Percentiles rank a stretch among this genome's conserved stretches.
phyloP scores from a whole-genome alignment of 2,329 filamentous ascomycete species.

The Colletotrichum plurivorum region DNA sequence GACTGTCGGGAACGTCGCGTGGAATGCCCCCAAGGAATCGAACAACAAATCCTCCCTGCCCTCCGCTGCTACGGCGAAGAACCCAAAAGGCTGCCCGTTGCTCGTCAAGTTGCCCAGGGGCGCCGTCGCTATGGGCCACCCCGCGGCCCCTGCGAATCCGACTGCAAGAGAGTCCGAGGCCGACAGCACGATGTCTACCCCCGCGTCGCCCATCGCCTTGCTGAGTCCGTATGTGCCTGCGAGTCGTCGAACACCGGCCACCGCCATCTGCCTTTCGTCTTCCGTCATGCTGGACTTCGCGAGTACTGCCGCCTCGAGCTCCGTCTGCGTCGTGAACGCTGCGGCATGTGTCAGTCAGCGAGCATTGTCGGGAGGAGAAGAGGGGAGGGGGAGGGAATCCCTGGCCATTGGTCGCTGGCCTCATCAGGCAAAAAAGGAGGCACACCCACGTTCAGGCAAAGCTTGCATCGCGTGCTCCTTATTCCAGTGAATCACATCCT shows the following conservation, averaged over 20 bases:
- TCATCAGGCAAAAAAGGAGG: too few relatives aligned
- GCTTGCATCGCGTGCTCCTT: constrained; percentile 40
- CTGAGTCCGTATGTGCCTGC: neutral
- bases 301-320: neutral
- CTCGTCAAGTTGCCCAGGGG: constrained; percentile 43
- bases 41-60: constrained; percentile 9
- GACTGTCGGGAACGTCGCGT: neutral
- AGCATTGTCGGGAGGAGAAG: neutral
- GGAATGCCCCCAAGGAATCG: constrained; percentile 3
- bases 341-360: neutral
- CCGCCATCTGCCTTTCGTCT: neutral
- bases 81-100: constrained; percentile 46
- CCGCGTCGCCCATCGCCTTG: constrained; percentile 1
- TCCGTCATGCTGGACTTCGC: neutral
- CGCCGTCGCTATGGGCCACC: constrained; percentile 47
- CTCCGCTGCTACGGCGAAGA: constrained; percentile 44
- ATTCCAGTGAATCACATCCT: constrained; percentile 45
- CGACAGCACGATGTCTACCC: constrained; percentile 42
- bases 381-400: neutral
- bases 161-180: constrained; percentile 42
- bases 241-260: neutral
- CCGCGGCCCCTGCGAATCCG: constrained; percentile 42
- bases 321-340: constrained; percentile 12
- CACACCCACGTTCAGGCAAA: constrained; percentile 32
- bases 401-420: constrained; percentile 10